phyloP scores from a whole-genome alignment of 192 early-diverging fungal species.

The Coemansia furcata region DNA sequence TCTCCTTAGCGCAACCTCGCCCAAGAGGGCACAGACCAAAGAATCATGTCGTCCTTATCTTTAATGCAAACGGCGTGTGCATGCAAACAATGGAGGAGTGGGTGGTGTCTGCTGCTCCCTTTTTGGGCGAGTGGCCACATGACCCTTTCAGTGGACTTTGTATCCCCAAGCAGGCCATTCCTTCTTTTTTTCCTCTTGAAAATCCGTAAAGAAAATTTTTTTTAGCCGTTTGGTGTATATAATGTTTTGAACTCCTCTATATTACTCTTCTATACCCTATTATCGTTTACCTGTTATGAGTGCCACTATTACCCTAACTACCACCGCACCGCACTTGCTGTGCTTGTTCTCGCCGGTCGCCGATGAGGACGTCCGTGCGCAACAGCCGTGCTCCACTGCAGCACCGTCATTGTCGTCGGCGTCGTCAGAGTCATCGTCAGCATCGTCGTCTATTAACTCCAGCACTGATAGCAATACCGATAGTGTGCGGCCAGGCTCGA shows the following conservation, averaged over 20 bases:
- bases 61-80: neutral
- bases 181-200: neutral
- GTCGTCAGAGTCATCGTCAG: neutral
- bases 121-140: neutral
- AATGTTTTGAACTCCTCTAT: neutral
- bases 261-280: neutral
- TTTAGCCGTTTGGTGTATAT: neutral
- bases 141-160: neutral
- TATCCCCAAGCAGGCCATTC: neutral
- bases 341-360: constrained; percentile 18
- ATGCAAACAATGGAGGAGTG: neutral
- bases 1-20: too few relatives aligned
- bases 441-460: neutral
- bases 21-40: too few relatives aligned
- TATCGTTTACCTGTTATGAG: constrained; percentile 15
- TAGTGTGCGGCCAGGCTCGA: neutral
- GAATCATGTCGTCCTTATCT: neutral
- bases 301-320: constrained; percentile 22
- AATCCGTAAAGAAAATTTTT: neutral
- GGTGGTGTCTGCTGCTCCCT: neutral
- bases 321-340: constrained; percentile 14
- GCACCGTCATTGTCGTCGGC: neutral
- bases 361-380: neutral
- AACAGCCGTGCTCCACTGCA: neutral
- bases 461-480: neutral